Conservation (phyloP, 2,329 filamentous ascomycete species). For the Coccinonectria pachysandricola region DNA sequence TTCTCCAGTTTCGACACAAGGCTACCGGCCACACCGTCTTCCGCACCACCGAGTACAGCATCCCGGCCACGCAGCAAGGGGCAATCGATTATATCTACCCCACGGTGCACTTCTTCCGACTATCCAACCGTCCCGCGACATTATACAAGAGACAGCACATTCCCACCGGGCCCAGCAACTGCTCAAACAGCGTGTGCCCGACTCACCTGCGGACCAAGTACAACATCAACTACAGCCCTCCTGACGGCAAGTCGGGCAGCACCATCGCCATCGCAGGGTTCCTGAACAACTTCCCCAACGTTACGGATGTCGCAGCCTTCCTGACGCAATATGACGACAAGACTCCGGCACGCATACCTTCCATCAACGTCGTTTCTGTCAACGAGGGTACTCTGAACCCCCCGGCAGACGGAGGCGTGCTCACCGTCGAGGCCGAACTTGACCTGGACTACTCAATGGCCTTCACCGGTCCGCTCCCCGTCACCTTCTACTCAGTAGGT, state of each 20-base stretch:
- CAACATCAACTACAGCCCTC: constrained; percentile 30
- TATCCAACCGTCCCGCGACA: constrained; percentile 13
- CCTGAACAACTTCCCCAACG: constrained; percentile 21
- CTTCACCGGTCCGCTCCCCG: constrained; percentile 32
- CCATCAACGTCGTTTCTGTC: constrained; percentile 30
- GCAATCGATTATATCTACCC: constrained; percentile 38
- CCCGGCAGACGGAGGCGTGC: constrained; percentile 27
- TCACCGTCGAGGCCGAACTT: constrained; percentile 35
- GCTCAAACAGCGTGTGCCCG: constrained; percentile 26
- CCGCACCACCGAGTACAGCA: constrained; percentile 33
- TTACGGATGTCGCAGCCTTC: constrained; percentile 39
- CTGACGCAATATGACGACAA: constrained; percentile 37
- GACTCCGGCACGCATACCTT: constrained; percentile 32
- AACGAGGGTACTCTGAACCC: constrained; percentile 33
- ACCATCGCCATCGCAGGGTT: background rate
- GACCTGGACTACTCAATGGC: constrained; percentile 40
- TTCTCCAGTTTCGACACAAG: constrained; percentile 30
- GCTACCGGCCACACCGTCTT: constrained; percentile 30
- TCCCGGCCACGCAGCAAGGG: constrained; percentile 29
- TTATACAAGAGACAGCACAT: constrained; percentile 3
- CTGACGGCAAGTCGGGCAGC: constrained; percentile 6
- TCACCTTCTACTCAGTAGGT: constrained; percentile 35
- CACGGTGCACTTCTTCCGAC: constrained; percentile 39
- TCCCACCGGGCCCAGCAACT: constrained; percentile 12
- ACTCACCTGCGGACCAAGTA: constrained; percentile 35